Evolutionary conservation across 192 early-diverging fungal species (phyloP).

Genomic region (Linnemannia schmuckeri): DNA sequence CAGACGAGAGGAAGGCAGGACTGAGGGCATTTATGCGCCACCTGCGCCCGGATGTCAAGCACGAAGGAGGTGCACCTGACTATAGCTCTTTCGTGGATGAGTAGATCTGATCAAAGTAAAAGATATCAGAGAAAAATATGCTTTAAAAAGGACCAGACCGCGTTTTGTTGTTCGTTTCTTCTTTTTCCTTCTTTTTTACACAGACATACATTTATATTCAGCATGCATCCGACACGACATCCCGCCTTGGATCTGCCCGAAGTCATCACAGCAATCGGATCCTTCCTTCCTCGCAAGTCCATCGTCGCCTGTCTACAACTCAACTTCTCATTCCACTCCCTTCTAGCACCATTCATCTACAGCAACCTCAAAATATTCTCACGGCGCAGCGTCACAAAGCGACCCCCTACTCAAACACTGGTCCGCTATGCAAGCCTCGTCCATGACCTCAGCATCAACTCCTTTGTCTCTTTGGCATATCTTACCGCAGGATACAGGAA

Average conservation of each 20-base stretch:
- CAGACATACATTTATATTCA: not conserved
- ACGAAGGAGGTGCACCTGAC: not conserved
- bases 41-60: not conserved
- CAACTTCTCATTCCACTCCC: not conserved
- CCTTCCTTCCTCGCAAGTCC: not conserved
- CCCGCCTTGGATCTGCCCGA: not conserved
- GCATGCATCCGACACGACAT: not conserved
- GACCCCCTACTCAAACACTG: not conserved
- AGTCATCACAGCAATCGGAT: not conserved
- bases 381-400: not conserved
- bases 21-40: not conserved
- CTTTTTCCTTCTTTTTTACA: not conserved
- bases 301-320: not conserved
- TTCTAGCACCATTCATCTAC: not conserved
- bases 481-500: not conserved
- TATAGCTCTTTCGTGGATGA: not conserved
- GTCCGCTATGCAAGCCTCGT: not conserved
- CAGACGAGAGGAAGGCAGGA: not conserved
- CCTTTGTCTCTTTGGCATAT: not conserved
- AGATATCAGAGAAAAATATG: not conserved
- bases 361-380: not conserved
- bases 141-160: not conserved
- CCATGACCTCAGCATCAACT: not conserved
- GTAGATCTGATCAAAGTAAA: not conserved
- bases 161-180: not conserved